Evolutionary conservation across 2,329 filamentous ascomycete species (phyloP), one percentile per base, ranked within the genome.

Genomic region (Escovopsis sp.): DNA sequence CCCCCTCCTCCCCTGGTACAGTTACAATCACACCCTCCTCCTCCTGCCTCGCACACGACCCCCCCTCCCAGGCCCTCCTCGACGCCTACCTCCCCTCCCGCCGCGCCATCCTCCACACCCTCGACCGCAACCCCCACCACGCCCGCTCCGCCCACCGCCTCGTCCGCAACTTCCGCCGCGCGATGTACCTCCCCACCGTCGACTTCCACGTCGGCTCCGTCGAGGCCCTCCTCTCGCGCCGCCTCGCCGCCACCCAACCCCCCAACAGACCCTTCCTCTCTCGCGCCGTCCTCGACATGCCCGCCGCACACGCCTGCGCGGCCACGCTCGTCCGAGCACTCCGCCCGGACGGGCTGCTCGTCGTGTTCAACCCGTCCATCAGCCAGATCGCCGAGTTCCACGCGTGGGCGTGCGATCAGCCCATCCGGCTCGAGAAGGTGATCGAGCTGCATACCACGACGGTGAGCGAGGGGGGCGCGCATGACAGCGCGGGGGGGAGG

Each of bases 1-100:
- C 90, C 3, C 80, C 88, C 51, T 82, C 78, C 2, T 63, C 87
- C 30, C n/a, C n/a, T n/a, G n/a, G n/a, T n/a, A n/a, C n/a, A n/a
- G n/a, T n/a, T n/a, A n/a, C n/a, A n/a, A n/a, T n/a, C n/a, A n/a
- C n/a, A n/a, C n/a, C 21, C 21, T 43, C 38, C 34, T 35, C 27
- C 31, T 42, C 39, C 36, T 39, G 44, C n/a, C 45, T 51, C 27
- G 47, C 52, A 6, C 46, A 60, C 23, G 35, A 45, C 4, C 43
- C 46, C 2, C 48, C 55, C 16, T 42, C 48, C 5, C 48, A 53
- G 19, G 42, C 45, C 9, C 48, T 57, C 32, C 63, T 63, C 49
- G 56, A 66, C 34, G 41, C 43, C 33, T 71, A 69, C 57, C 55
- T 56, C 13, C 45, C 55, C n/a, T 55, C 58, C 27, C 71, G 83